These are phyloP conservation scores for Plasmodium berghei DNA, from an alignment of 169 alveolate genomes.

Conservation along the genomic window DNA sequence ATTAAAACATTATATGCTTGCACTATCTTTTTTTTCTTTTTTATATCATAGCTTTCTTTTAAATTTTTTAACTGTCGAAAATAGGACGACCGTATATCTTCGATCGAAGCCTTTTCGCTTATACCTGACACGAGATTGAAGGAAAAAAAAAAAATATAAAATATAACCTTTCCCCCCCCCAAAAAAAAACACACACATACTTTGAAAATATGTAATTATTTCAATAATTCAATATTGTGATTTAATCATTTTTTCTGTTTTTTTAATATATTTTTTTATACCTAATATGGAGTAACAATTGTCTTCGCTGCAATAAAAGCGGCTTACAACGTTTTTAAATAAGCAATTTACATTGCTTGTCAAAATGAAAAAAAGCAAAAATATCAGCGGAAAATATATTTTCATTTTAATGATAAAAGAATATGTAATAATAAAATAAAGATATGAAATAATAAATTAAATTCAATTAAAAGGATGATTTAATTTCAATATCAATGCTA, in stretches of 20 bases:
- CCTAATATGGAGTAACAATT: constrained; percentile 58
- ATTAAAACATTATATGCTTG: constrained; percentile 36
- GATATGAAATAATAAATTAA: background rate
- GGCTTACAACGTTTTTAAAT: constrained; percentile 29
- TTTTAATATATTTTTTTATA: background rate
- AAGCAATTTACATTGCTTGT: constrained; percentile 53
- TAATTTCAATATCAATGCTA: no score
- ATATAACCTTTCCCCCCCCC: background rate
- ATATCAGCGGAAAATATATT: constrained; percentile 7
- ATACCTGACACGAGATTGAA: constrained; percentile 13
- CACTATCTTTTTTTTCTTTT: constrained; percentile 40
- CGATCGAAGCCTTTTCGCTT: constrained; percentile 4
- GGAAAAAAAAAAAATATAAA: background rate
- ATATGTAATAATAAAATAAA: background rate
- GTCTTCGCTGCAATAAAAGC: constrained; percentile 51
- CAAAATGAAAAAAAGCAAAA: constrained; percentile 19
- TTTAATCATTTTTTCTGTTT: background rate
- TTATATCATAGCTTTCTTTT: constrained; percentile 5
- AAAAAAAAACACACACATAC: background rate
- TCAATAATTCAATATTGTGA: background rate
- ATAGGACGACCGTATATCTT: constrained; percentile 23
- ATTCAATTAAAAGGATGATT: no score
- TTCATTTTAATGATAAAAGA: constrained; percentile 12
- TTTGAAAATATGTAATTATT: no score
- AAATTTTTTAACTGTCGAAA: constrained; percentile 8